Evolutionary conservation across 129 eudicot genomes (phyloP).

Genomic region (Lactuca saligna): DNA sequence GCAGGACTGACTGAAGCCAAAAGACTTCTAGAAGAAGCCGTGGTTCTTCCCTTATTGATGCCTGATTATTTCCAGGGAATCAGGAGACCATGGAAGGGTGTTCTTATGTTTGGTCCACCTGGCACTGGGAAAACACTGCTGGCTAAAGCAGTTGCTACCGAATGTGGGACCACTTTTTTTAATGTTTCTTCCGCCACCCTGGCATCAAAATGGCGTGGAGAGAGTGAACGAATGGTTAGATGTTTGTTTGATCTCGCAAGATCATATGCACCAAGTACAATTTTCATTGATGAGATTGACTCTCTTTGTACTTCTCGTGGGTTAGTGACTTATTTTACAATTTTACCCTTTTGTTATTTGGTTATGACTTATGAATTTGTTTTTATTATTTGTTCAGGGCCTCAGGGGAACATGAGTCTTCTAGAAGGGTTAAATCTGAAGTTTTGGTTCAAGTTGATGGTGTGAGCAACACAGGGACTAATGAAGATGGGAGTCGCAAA

Average conservation of each 20-base stretch:
- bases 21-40: conserved; percentile 82
- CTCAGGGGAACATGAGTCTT: conserved; percentile 99
- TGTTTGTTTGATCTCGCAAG: conserved; percentile 97
- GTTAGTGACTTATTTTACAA: conserved; percentile 37
- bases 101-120: conserved; percentile 99
- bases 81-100: conserved; percentile 99
- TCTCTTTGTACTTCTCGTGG: conserved; percentile 97
- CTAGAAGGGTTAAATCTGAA: conserved; percentile 97
- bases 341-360: conserved; percentile 4
- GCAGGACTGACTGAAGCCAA: conserved; percentile 97
- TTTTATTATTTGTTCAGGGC: conserved; percentile 56
- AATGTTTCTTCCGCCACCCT: conserved; percentile 96
- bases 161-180: conserved; percentile 97
- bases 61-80: conserved; percentile 99
- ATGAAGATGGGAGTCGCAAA: conserved; percentile 96
- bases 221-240: conserved; percentile 99
- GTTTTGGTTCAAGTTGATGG: conserved; percentile 97
- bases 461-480: conserved; percentile 70
- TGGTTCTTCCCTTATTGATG: conserved; percentile 98
- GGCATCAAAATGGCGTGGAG: conserved; percentile 99
- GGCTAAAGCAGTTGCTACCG: conserved; percentile 99
- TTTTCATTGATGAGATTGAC: conserved; percentile 95
- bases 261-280: conserved; percentile 96
- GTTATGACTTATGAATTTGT: too few relatives aligned
- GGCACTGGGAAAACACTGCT: conserved; percentile 97